Evolutionary conservation across 805 yeast species (phyloP).

Genomic region (Grigorovia humatica): DNA sequence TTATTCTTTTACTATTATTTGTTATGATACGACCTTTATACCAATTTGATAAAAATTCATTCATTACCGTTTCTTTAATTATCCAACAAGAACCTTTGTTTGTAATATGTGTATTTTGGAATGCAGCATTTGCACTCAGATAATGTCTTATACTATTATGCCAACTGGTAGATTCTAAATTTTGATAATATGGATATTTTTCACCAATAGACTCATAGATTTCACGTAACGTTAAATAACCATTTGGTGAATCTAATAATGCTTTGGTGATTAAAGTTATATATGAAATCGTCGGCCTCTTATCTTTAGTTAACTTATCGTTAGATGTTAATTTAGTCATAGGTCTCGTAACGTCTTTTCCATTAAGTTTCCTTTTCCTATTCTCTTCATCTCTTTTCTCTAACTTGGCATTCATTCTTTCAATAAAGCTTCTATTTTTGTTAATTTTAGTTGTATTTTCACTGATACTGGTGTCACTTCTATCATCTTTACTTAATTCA

Average conservation of each 20-base stretch:
- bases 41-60: slow-evolving; percentile 74
- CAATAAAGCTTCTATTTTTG: neutral
- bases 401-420: neutral
- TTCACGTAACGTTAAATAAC: slow-evolving; percentile 77
- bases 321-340: neutral
- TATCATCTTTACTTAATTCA: neutral
- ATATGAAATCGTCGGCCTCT: slow-evolving; percentile 90
- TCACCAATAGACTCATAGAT: slow-evolving; percentile 80
- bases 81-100: slow-evolving; percentile 99
- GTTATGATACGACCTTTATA: slow-evolving; percentile 54
- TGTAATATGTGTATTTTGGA: slow-evolving; percentile 89
- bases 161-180: slow-evolving; percentile 63
- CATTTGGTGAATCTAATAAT: slow-evolving; percentile 74
- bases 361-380: neutral
- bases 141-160: slow-evolving; percentile 96
- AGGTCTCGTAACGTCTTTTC: neutral
- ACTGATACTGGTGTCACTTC: neutral
- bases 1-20: slow-evolving; percentile 48
- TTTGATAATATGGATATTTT: slow-evolving; percentile 28
- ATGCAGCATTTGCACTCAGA: slow-evolving; percentile 85
- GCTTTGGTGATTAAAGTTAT: slow-evolving; percentile 98
- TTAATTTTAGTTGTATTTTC: neutral
- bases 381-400: neutral
- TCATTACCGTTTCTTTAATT: slow-evolving; percentile 70
- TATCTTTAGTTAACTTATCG: neutral